Percentiles rank a stretch among this genome's conserved stretches.
Conservation (phyloP, 1,284 basidiomycete genomes). For the Rhodotorula sp. region DNA sequence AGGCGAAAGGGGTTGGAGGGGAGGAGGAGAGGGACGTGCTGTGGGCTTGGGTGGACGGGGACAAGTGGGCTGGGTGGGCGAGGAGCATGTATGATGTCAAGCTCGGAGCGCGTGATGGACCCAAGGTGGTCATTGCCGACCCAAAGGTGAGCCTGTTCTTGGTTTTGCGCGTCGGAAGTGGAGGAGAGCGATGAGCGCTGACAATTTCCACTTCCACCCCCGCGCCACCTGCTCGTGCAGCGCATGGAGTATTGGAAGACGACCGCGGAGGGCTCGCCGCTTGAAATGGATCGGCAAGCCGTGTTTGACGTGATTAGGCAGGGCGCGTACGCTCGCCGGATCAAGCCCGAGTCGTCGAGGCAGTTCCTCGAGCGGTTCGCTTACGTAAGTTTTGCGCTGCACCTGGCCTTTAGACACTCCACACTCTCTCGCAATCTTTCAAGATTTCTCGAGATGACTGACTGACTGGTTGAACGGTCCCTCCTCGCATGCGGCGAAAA, state of each 20-base stretch:
- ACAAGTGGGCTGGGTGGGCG: conserved; percentile 77
- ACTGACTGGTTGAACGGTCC: conserved; percentile 34
- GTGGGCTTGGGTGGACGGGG: conserved; percentile 80
- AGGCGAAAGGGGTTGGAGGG: not conserved
- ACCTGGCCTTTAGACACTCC: no score
- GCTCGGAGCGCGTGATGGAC: conserved; percentile 53
- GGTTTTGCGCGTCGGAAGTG: not conserved
- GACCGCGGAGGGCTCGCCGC: conserved; percentile 56
- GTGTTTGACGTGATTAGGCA: conserved; percentile 71
- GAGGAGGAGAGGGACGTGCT: conserved; percentile 61
- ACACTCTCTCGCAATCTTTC: not conserved
- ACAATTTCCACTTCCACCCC: not conserved
- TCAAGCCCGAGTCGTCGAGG: conserved; percentile 56
- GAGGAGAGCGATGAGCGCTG: not conserved
- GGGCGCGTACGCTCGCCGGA: conserved; percentile 57
- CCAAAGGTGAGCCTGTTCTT: conserved; percentile 65
- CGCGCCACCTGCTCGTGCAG: conserved; percentile 54
- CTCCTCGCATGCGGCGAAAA: conserved; percentile 10
- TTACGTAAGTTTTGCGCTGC: conserved; percentile 43
- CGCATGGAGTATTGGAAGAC: conserved; percentile 65
- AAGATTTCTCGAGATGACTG: no score
- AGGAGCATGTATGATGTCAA: conserved; percentile 78
- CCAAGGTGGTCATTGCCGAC: conserved; percentile 70
- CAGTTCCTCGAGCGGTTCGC: conserved; percentile 49
- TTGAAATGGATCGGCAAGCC: conserved; percentile 59